phyloP scores from a whole-genome alignment of 2,329 filamentous ascomycete genomes.

The Colletotrichum paranaense region DNA sequence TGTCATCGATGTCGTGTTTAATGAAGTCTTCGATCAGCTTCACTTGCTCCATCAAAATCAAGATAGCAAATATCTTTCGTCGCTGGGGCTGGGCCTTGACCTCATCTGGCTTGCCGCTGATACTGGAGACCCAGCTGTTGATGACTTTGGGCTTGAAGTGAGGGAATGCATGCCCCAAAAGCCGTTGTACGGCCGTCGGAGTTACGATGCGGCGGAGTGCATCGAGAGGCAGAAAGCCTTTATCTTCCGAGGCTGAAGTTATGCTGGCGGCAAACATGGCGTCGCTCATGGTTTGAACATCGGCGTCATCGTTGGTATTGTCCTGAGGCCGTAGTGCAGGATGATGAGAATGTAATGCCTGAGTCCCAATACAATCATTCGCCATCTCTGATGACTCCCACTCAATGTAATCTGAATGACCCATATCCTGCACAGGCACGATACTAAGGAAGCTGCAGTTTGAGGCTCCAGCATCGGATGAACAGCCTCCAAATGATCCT shows the following conservation, averaged over 20 bases:
- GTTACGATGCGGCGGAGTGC: neutral
- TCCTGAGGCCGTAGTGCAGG: neutral
- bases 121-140: neutral
- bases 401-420: neutral
- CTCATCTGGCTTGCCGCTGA: neutral
- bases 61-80: constrained; percentile 17
- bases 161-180: neutral
- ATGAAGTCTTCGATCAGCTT: constrained; percentile 38
- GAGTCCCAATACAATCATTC: neutral
- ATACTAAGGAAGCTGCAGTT: neutral
- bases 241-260: neutral
- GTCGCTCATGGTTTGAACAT: neutral
- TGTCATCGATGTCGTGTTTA: neutral
- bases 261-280: neutral
- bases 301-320: neutral
- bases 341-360: neutral
- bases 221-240: neutral
- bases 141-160: neutral
- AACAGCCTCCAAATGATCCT: neutral
- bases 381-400: neutral
- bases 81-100: neutral
- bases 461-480: neutral
- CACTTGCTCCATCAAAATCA: constrained; percentile 41
- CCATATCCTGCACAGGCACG: neutral
- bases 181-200: neutral